phyloP scores from a whole-genome alignment of 2,329 filamentous ascomycete genomes.

The Monilinia vaccinii-corymbosi region DNA sequence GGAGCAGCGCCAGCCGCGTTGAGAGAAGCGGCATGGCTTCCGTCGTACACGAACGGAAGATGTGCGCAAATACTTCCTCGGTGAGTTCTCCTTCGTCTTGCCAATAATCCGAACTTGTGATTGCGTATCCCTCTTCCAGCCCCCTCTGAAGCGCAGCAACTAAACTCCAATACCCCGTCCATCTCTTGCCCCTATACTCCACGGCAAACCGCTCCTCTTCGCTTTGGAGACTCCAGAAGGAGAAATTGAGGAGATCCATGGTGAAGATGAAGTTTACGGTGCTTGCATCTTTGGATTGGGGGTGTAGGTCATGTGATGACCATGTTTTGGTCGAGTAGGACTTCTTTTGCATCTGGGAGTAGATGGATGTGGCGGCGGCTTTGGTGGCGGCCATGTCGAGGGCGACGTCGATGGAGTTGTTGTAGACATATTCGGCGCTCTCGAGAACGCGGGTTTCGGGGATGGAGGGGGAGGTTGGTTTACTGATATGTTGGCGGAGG shows the following conservation, averaged over 20 bases:
- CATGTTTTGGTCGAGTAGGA: conserved; percentile 77
- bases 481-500: conserved; percentile 68
- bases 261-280: conserved; percentile 92
- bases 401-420: conserved; percentile 89
- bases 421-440: conserved; percentile 76
- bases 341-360: conserved; percentile 73
- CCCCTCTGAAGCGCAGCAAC: conserved; percentile 81
- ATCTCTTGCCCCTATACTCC: conserved; percentile 68
- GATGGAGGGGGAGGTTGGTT: conserved; percentile 42
- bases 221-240: conserved; percentile 74
- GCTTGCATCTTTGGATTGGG: conserved; percentile 66
- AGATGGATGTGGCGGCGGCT: conserved; percentile 70
- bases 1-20: conserved; percentile 68
- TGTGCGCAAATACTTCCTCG: conserved; percentile 59
- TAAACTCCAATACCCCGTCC: conserved; percentile 94
- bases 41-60: conserved; percentile 79
- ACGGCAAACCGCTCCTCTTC: conserved; percentile 69
- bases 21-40: conserved; percentile 80
- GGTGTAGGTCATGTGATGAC: conserved; percentile 84
- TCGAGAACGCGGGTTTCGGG: conserved; percentile 76
- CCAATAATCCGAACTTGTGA: conserved; percentile 87
- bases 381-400: conserved; percentile 78
- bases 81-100: conserved; percentile 65
- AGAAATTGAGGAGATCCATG: conserved; percentile 96
- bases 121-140: conserved; percentile 76